A percentile compares a stretch with the other conserved stretches of the same genome.
Conservation (phyloP, 495 filamentous ascomycete species). For the Penicillium verhagenii region DNA sequence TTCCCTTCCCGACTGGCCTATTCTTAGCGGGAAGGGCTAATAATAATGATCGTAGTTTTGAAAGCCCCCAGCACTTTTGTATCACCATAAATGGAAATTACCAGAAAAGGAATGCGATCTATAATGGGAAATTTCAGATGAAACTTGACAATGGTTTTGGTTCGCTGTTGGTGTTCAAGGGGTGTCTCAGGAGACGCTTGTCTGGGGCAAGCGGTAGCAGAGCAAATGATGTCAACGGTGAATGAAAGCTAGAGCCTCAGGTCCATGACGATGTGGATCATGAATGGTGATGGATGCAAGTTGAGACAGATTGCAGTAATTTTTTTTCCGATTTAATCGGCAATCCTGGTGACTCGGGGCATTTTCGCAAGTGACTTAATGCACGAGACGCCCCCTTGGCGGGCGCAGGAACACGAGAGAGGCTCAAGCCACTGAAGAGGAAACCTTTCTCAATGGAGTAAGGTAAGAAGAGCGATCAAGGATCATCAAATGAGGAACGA, state of each 20-base stretch:
- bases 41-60: conserved; percentile 14
- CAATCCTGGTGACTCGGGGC: background rate
- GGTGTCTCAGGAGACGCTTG: conserved; percentile 23
- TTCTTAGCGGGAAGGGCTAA: conserved; percentile 14
- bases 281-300: conserved; percentile 10
- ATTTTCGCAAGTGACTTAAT: conserved; percentile 11
- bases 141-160: background rate
- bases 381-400: conserved; percentile 21
- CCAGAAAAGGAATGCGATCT: background rate
- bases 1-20: conserved; percentile 7
- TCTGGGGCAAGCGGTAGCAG: conserved; percentile 12
- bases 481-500: background rate
- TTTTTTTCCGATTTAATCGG: background rate
- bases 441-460: background rate
- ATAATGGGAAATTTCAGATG: background rate
- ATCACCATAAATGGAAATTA: conserved; percentile 15
- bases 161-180: background rate
- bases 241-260: background rate
- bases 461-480: no score
- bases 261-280: background rate
- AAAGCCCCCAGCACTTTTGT: conserved; percentile 8
- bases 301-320: background rate
- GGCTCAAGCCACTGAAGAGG: conserved; percentile 23
- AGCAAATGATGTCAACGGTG: conserved; percentile 15
- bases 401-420: conserved; percentile 31